These are phyloP conservation scores for Aureobasidium sp. DNA, from an alignment of 2,329 filamentous ascomycete genomes.

Conservation along the genomic window DNA sequence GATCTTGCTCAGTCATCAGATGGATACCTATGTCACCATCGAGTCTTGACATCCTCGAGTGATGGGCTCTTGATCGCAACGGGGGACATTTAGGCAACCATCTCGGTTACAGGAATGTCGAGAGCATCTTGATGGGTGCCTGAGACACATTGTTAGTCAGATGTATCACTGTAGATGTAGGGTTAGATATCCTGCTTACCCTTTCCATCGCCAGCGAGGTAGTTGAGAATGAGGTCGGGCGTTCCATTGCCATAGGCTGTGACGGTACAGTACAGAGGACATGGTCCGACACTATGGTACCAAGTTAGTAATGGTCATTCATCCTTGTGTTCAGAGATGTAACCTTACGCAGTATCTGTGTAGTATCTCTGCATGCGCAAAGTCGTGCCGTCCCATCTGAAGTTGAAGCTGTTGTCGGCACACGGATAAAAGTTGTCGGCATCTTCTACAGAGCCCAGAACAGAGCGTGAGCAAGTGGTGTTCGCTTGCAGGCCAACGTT, in stretches of 20 bases:
- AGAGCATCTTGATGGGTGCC: not conserved
- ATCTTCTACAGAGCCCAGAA: constrained; percentile 12
- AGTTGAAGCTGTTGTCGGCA: constrained; percentile 17
- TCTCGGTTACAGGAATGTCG: not conserved
- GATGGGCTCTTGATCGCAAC: too few relatives aligned
- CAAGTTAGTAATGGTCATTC: not conserved
- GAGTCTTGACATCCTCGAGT: too few relatives aligned
- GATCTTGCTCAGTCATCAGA: too few relatives aligned
- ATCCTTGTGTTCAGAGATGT: not conserved
- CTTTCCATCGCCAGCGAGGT: not conserved
- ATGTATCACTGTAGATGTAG: too few relatives aligned
- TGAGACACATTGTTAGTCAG: not conserved
- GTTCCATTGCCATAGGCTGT: not conserved
- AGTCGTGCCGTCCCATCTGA: constrained; percentile 16
- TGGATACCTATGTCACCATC: too few relatives aligned
- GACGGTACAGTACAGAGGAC: not conserved
- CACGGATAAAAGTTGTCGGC: constrained; percentile 18
- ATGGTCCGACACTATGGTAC: not conserved
- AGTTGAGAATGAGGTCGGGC: not conserved
- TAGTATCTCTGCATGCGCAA: constrained; percentile 19
- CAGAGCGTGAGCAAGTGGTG: constrained; percentile 18
- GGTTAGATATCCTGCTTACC: not conserved
- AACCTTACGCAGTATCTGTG: constrained; percentile 18
- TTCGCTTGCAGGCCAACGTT: constrained; percentile 21
- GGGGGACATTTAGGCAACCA: not conserved